Percentiles rank a stretch among this genome's conserved stretches.
phyloP scores from a whole-genome alignment of 177 flowering plant species.

The Tripterygium wilfordii region DNA sequence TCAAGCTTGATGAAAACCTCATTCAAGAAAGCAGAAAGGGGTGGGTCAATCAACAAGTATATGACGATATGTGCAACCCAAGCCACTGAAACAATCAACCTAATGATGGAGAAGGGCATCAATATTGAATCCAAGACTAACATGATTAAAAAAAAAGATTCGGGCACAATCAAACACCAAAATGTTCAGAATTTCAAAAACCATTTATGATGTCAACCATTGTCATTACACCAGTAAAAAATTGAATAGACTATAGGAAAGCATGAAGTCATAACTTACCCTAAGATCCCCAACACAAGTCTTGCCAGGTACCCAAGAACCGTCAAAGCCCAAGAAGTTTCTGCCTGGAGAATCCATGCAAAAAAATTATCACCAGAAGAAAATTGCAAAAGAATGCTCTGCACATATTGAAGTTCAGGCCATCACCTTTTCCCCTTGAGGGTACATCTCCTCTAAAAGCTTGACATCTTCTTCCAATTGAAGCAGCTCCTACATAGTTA shows the following conservation, averaged over 20 bases:
- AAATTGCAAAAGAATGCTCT: neutral
- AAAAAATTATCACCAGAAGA: constrained; percentile 1
- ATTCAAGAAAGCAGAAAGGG: constrained; percentile 88
- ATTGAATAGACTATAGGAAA: too few relatives aligned
- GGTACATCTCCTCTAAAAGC: constrained; percentile 96
- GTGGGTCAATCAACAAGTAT: constrained; percentile 82
- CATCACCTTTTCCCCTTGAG: constrained; percentile 92
- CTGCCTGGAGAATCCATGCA: constrained; percentile 58
- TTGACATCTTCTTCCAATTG: constrained; percentile 92
- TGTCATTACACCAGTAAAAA: too few relatives aligned
- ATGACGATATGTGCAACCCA: constrained; percentile 95
- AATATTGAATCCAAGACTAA: too few relatives aligned
- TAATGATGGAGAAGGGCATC: too few relatives aligned
- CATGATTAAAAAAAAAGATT: too few relatives aligned
- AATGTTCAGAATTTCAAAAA: too few relatives aligned
- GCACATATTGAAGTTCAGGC: neutral
- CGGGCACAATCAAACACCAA: too few relatives aligned
- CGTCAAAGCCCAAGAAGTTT: constrained; percentile 94
- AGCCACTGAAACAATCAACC: constrained; percentile 92
- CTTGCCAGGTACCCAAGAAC: constrained; percentile 93
- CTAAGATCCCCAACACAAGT: constrained; percentile 77
- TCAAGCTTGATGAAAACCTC: constrained; percentile 94
- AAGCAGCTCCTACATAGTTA: constrained; percentile 70
- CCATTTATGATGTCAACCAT: too few relatives aligned
- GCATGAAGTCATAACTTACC: constrained; percentile 54